A percentile compares a stretch with the other conserved stretches of the same genome.
phyloP scores from a whole-genome alignment of 176 grass and related monocot genomes.

The Stipa capillata region DNA sequence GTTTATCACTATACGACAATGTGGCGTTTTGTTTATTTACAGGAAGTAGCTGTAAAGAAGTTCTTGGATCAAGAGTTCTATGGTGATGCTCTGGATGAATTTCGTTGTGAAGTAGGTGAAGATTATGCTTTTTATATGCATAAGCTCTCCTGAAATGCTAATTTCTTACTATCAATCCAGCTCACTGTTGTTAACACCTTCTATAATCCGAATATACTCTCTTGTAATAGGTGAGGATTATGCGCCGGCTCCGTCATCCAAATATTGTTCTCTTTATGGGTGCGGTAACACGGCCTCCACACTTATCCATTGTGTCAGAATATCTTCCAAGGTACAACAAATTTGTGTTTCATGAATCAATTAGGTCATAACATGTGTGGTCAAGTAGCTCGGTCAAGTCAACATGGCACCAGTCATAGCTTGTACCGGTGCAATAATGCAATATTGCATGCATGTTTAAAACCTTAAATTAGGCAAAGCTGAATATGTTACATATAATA shows the following conservation, averaged over 20 bases:
- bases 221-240: conserved; percentile 71
- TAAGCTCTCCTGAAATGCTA: not conserved
- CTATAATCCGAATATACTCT: not conserved
- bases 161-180: not conserved
- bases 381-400: not conserved
- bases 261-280: conserved; percentile 97
- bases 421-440: not conserved
- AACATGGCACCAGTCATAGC: not conserved
- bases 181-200: not conserved
- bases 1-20: not conserved
- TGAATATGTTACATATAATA: not conserved
- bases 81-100: conserved; percentile 94
- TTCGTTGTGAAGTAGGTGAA: conserved; percentile 69
- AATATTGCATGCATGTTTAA: not conserved
- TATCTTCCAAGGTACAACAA: conserved; percentile 76
- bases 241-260: conserved; percentile 81
- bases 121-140: not conserved
- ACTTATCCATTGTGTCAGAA: conserved; percentile 93
- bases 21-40: conserved; percentile 27
- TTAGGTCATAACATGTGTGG: not conserved
- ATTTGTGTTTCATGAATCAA: conserved; percentile 12
- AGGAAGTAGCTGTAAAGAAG: conserved; percentile 99
- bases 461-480: not conserved
- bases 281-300: conserved; percentile 85
- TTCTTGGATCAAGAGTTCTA: conserved; percentile 98